Evolutionary conservation across 306 rosid genomes (phyloP).

Genomic region (Vigna trinervia): DNA sequence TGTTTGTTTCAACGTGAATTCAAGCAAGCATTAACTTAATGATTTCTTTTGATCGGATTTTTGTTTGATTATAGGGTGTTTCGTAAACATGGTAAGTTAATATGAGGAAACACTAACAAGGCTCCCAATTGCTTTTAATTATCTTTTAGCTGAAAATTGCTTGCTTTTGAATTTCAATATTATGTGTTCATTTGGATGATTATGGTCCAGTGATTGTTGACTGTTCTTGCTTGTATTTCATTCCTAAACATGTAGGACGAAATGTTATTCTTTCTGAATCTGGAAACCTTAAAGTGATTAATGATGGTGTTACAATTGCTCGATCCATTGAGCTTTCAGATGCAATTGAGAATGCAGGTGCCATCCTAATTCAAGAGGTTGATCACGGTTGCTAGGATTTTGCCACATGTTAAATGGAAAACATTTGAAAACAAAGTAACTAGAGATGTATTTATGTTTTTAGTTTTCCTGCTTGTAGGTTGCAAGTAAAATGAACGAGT

Average conservation of each 20-base stretch:
- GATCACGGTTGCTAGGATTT: slow-evolving; percentile 63
- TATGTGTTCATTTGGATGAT: neutral
- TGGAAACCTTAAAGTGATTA: slow-evolving; percentile 70
- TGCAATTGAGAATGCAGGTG: slow-evolving; percentile 94
- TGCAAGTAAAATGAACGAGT: slow-evolving; percentile 88
- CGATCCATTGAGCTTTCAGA: slow-evolving; percentile 87
- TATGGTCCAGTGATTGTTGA: slow-evolving; percentile 10
- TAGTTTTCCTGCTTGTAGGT: slow-evolving; percentile 65
- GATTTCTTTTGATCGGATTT: slow-evolving; percentile 2
- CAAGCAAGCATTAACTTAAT: neutral
- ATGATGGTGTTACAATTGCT: slow-evolving; percentile 95
- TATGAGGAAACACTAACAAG: neutral
- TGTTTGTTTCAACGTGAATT: neutral
- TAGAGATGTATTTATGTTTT: slow-evolving; percentile 36
- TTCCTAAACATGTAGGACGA: slow-evolving; percentile 66
- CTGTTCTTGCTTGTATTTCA: slow-evolving; percentile 35
- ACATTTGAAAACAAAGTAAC: slow-evolving; percentile 17
- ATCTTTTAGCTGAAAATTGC: neutral
- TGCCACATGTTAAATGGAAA: slow-evolving; percentile 36
- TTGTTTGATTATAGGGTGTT: slow-evolving; percentile 15
- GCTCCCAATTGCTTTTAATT: slow-evolving; percentile 2
- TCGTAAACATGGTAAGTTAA: neutral
- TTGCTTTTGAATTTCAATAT: neutral
- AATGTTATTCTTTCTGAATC: slow-evolving; percentile 92
- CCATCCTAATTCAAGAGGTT: slow-evolving; percentile 97